Evolutionary conservation across 495 filamentous ascomycete species (phyloP), one percentile per base, ranked within the genome.

Genomic region (Aspergillus haitiensis): DNA sequence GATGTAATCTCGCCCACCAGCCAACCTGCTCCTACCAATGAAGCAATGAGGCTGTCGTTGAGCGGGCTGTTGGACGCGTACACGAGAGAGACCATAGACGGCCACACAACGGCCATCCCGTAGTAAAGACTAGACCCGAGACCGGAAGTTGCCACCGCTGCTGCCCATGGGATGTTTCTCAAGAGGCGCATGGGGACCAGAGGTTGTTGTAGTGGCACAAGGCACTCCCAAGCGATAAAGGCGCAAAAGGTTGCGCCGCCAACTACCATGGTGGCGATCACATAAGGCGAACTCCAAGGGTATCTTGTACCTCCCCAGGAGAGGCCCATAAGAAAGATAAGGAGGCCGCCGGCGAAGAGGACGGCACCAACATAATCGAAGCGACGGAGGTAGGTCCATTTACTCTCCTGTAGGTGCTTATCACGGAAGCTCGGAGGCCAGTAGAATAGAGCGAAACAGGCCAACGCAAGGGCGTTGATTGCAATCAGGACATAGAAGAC

Each of bases 301-400:
- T 84, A 82, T 0, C 69, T 64, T 12, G 62, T 64, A 5, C 80
- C 80, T 27, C 80, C 81, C 78, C 80, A 82, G 44, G 66, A 72
- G 21, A 84, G 69, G 32, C 80, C 81, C 31, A 81, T 68, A 6
- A 81, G 65, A 32, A 83, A 66, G 33, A 82, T 66, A 32, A 75
- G 64, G 3, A 81, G 62, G 15, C 79, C 78, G 32, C 65, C 69
- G 18, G 72, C 70, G 63, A 72, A 82, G 6, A 80, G 61, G 39
- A 74, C 52, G 51, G 76, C 62, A 2, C 75, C 76, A 50, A 75
- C 53, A 61, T 73, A 82, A 62, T 83, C 80, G 7, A 83, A 70
- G 18, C 70, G 64, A 44, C 72, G 72, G 3, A 79, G 31, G 40
- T 64, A 48, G 32, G 74, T 53, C 21, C 56, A 53, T 50, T 66